Conservation (phyloP, 75 land plant genomes). For the Picea sitchensis region DNA sequence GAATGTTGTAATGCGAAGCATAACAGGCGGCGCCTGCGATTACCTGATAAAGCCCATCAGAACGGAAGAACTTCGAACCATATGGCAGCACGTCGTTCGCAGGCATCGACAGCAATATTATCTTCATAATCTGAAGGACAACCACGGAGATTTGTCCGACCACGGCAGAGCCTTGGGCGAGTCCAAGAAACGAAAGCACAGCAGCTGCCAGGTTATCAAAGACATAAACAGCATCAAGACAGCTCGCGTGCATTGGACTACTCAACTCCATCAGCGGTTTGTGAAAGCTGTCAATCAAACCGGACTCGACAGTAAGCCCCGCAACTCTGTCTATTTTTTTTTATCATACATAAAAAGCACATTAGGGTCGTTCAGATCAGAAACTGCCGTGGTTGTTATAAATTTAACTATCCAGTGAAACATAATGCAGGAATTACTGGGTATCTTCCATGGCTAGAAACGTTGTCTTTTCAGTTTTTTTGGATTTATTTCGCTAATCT, state of each 20-base stretch:
- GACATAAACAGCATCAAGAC: constrained; percentile 23
- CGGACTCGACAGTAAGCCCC: constrained; percentile 25
- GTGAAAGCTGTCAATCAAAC: constrained; percentile 25
- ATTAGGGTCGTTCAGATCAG: no score
- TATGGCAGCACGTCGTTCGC: constrained; percentile 97
- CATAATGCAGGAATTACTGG: no score
- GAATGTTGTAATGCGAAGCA: constrained; percentile 92
- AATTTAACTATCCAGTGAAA: no score
- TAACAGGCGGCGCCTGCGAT: constrained; percentile 97
- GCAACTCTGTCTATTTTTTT: no score
- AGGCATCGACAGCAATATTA: constrained; percentile 17
- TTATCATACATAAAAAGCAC: no score
- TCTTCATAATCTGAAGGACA: background rate
- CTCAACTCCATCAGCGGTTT: constrained; percentile 25
- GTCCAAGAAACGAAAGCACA: background rate
- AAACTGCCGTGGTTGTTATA: no score
- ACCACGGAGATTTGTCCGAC: constrained; percentile 21
- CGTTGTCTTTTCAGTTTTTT: no score
- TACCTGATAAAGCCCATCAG: constrained; percentile 92
- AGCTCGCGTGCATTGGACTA: constrained; percentile 25
- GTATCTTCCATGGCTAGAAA: no score
- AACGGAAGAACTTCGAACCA: constrained; percentile 90
- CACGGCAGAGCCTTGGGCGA: constrained; percentile 1
- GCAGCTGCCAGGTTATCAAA: background rate
- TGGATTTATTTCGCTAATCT: no score